Evolutionary conservation across 129 eudicot species (phyloP), one percentile per base, ranked within the genome.

Genomic region (Apium graveolens): DNA sequence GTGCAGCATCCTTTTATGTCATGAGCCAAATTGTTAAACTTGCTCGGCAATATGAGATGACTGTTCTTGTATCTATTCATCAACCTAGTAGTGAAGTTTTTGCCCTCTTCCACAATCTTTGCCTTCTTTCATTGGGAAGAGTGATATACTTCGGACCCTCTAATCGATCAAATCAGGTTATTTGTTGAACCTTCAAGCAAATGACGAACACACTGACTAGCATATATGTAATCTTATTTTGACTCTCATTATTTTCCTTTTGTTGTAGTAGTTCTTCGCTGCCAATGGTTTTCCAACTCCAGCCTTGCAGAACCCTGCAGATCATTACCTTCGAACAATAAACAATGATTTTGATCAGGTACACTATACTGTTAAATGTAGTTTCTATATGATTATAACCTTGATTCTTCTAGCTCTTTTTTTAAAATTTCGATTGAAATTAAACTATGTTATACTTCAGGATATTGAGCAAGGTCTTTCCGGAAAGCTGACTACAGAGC

Each of bases 341-440:
- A 91, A 91, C 84, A 85, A 89, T 14, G 93, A 91, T 75, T 89
- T 89, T 84, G 87, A 86, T 78, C 87, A 85, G 93, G 93, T 89
- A 63, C 1, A 65, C 53, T 31, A 10, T 2, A 18, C 49, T 29
- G 1, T n/a, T 29, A 37, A 5, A 37, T 14, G 74, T 7, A 17
- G 21, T 41, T 41, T 5, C 12, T 4, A 4, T 8, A 11, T 39
- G 46, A 44, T 21, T 9, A 11, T 11, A 6, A 72, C n/a, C 32
- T 31, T 44, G 14, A 31, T 12, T 78, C 11, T 62, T 65, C 42
- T 37, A 39, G 3, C 8, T 21, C 38, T 41, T 51, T 14, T 31
- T 39, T 42, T 17, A 12, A 27, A 42, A 0, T 72, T 13, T 41
- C 18, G 37, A 62, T 53, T 11, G 9, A 14, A 62, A 14, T 29